Evolutionary conservation across 768 basidiomycete species (phyloP).

Genomic region (Lyophyllum decastes): DNA sequence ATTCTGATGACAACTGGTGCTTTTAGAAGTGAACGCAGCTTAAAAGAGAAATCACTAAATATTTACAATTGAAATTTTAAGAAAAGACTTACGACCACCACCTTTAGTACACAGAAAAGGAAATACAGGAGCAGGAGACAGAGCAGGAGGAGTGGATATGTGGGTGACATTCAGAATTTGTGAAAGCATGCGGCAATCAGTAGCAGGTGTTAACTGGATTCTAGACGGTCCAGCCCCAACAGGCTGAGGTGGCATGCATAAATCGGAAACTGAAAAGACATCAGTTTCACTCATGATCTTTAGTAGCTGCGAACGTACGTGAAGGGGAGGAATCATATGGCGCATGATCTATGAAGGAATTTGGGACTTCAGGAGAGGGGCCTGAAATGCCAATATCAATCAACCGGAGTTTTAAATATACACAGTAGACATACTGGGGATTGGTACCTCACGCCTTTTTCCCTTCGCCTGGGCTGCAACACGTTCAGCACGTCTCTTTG

Average conservation of each 20-base stretch:
- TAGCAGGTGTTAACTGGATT: neutral
- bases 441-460: too few relatives aligned
- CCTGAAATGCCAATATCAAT: too few relatives aligned
- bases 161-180: neutral
- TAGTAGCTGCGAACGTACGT: neutral
- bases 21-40: conserved; percentile 4
- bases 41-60: neutral
- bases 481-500: too few relatives aligned
- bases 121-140: neutral
- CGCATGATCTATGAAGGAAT: too few relatives aligned
- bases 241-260: neutral
- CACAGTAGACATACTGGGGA: too few relatives aligned
- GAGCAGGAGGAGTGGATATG: neutral
- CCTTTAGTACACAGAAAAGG: neutral
- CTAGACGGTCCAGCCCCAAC: conserved; percentile 1
- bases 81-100: conserved; percentile 1
- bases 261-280: neutral
- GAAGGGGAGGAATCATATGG: neutral
- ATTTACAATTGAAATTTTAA: neutral
- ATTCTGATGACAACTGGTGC: neutral
- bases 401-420: too few relatives aligned
- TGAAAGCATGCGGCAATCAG: neutral
- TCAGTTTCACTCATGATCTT: neutral
- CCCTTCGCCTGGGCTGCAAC: too few relatives aligned
- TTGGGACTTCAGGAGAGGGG: too few relatives aligned